Percentiles rank a stretch among this genome's conserved stretches.
phyloP scores from a whole-genome alignment of 2,329 filamentous ascomycete genomes.

The Tolypocladium cylindrosporum region DNA sequence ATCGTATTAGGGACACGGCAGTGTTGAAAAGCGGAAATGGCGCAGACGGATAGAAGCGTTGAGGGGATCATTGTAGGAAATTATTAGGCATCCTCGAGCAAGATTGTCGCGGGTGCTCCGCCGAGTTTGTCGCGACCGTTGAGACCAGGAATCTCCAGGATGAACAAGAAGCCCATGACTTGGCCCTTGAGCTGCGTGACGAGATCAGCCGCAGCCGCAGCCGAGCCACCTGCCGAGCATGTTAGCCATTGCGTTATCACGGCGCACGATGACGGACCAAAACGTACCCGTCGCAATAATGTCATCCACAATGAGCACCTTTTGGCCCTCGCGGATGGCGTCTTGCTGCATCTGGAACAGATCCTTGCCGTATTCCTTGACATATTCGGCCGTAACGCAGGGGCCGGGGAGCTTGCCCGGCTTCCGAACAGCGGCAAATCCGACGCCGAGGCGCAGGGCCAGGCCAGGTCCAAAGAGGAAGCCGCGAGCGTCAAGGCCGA shows the following conservation, averaged over 20 bases:
- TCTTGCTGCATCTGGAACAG: conserved; percentile 93
- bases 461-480: conserved; percentile 92
- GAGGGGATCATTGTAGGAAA: background rate
- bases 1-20: background rate
- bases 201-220: conserved; percentile 75
- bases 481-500: conserved; percentile 87
- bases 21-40: background rate
- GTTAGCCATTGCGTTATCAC: background rate
- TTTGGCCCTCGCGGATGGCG: conserved; percentile 75
- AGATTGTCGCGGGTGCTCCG: conserved; percentile 66
- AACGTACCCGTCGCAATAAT: conserved; percentile 92
- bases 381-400: conserved; percentile 73
- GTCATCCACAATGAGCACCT: conserved; percentile 89
- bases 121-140: conserved; percentile 85
- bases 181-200: conserved; percentile 77
- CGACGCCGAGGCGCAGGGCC: conserved; percentile 70
- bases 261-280: conserved; percentile 1
- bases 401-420: conserved; percentile 89
- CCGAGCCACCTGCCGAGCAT: conserved; percentile 65
- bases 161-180: conserved; percentile 86
- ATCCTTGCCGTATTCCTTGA: conserved; percentile 95
- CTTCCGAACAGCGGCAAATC: conserved; percentile 91
- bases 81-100: conserved; percentile 50
- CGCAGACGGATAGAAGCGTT: background rate
- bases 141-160: conserved; percentile 89